Base-by-base conservation (phyloP, 2,329 filamentous ascomycete species). In the Exophiala bonariae region DNA sequence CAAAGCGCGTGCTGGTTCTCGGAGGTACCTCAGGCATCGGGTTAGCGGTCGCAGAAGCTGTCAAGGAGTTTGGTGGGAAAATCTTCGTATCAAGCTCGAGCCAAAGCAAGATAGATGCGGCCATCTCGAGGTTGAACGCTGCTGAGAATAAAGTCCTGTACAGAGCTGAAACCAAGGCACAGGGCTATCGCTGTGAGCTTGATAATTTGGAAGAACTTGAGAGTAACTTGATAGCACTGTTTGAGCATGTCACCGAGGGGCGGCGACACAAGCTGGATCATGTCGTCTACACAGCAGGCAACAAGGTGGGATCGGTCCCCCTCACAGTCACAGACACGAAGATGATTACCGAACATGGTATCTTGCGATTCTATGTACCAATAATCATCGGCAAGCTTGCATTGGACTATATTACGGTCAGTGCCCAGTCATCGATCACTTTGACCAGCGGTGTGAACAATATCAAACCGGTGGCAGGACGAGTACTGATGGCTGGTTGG, bases 41-140 rank as follows among this genome's bases (percentile, higher is more conserved):
- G 32, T 78, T 70, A 57, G 63, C 61, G 49, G 72, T 76, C 9
- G 77, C 77, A 42, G 72, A 78, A 69, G 74, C 73, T 1, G 63
- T 63, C 13, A 61, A 83, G 28, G 76, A 78, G 42, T 67, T 76
- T 28, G 45, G 38, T 6, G 77, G 76, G 28, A 62, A 61, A 9
- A 77, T 86, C 8, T 75, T 70, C 35, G 74, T 86, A 58, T 76
- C 78, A 14, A 81, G 77, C 3, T 84, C 49, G 50, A 67, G 36
- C 32, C 56, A 35, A 59, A 63, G 40, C 53, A 63, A 59, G 6
- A 49, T 79, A 20, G 52, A 69, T 13, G 51, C 61, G 4, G 66
- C 75, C 2, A 56, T 77, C 20, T 39, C 60, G 1, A 58, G 59
- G 1, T 64, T 81, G 16, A 11, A 34, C 9, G 22, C 7, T 9